Conservation (phyloP, 164 flowering plant species). For the Amborella trichopoda region DNA sequence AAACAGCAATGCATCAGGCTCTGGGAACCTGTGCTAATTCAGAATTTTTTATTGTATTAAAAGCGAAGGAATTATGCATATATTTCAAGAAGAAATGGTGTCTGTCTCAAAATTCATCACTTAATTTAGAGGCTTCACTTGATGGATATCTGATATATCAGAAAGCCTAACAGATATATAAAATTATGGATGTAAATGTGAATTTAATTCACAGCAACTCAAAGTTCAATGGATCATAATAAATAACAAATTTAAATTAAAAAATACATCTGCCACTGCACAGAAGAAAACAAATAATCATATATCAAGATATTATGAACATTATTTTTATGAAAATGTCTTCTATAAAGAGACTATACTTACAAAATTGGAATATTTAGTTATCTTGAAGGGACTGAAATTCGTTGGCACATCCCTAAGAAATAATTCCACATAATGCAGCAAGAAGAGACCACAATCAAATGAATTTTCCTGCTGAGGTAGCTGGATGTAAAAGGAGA, state of each 20-base stretch:
- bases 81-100: no score
- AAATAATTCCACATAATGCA: slow-evolving; percentile 83
- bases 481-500: slow-evolving; percentile 31
- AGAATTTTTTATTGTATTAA: no score
- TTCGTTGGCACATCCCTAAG: slow-evolving; percentile 54
- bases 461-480: slow-evolving; percentile 90
- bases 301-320: not conserved
- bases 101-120: no score
- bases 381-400: slow-evolving; percentile 63
- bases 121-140: no score
- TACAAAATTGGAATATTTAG: slow-evolving; percentile 51
- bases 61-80: no score
- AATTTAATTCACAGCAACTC: no score
- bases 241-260: not conserved
- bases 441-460: slow-evolving; percentile 98
- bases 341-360: slow-evolving; percentile 21
- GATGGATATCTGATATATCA: no score
- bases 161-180: no score
- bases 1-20: no score
- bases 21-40: no score
- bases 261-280: not conserved
- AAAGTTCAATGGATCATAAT: not conserved
- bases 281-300: not conserved
- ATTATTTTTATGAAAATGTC: not conserved
- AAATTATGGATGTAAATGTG: no score